Evolutionary conservation across 441 rosid species (phyloP), one percentile per base, ranked within the genome.

Genomic region (Bocquillonia castaneifolia): DNA sequence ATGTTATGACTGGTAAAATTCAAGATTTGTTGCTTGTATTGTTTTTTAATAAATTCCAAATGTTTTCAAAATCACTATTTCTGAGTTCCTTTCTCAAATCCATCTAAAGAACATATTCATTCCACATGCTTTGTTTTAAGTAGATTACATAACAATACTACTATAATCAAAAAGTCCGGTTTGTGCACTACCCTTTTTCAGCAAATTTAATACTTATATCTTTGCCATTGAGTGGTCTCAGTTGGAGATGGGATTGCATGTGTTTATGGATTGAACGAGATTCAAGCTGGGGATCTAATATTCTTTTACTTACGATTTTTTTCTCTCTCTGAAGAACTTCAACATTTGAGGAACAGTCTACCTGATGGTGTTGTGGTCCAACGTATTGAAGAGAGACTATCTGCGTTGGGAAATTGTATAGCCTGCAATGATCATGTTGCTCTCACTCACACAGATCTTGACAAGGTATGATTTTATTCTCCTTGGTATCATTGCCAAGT

Each of bases 341-440:
- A 93, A 66, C 97, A 91, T 66, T 79, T 93, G 87, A 88, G 91
- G 67, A 89, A 93, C 68, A 93, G 97, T 78, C 83, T 91, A 68
- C 99, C 99, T 18, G 99, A 91, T 78, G 74, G 60, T 78, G 96
- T 93, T 53, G 93, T 89, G 37, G 92, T 93, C 67, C 97, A 86
- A 79, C 82, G 99, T 44, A 76, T 88, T 40, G 97, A 93, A 2
- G 99, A 93, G 84, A 89, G 74, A 56, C 78, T 93, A 26, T 89
- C 99, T 72, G 97, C 99, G 26, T 83, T 93, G 59, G 99, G 99
- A 12, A 89, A 93, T 63, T 87, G 97, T 73, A 83, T 93, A 74
- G 93, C 95, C 53, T 93, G 97, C 81, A 91, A 93, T 78, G 97
- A 93, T 71, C 92, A 91, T 78, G 98, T 91, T 68, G 97, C 99